Percentiles rank a stretch among this genome's conserved stretches.
These are phyloP conservation scores for Trichophyton benhamiae DNA, from an alignment of 2,329 filamentous ascomycete species.

Conservation along the genomic window DNA sequence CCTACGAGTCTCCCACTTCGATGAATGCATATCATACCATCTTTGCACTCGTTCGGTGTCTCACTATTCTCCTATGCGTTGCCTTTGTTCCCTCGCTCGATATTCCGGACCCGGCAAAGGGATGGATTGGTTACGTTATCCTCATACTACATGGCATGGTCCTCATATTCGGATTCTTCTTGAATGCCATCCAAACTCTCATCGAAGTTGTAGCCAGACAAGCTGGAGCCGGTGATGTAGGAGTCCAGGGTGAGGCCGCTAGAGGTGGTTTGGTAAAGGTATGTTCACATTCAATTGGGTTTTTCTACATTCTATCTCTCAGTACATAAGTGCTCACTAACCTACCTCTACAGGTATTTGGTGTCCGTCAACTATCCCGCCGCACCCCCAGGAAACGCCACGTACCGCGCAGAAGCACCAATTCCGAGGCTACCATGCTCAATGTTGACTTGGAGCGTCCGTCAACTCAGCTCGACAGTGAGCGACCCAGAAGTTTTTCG, in stretches of 20 bases:
- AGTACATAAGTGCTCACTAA: neutral
- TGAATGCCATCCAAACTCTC: slow-evolving; percentile 82
- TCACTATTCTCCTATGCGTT: slow-evolving; percentile 63
- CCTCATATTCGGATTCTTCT: slow-evolving; percentile 79
- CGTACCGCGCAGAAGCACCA: slow-evolving; percentile 60
- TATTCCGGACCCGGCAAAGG: slow-evolving; percentile 65
- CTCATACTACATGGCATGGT: slow-evolving; percentile 74
- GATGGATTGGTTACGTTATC: slow-evolving; percentile 92
- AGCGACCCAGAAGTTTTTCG: slow-evolving; percentile 47
- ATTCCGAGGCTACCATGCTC: slow-evolving; percentile 73
- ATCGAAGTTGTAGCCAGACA: slow-evolving; percentile 77
- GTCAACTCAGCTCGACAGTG: slow-evolving; percentile 41
- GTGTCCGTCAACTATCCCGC: slow-evolving; percentile 74
- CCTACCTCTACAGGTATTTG: slow-evolving; percentile 51
- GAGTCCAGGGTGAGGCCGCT: slow-evolving; percentile 48
- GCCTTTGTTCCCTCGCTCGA: slow-evolving; percentile 75
- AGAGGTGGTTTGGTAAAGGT: slow-evolving; percentile 73
- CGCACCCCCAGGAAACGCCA: slow-evolving; percentile 53
- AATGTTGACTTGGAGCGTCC: slow-evolving; percentile 55
- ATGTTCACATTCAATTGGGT: slow-evolving; percentile 10
- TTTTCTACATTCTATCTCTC: neutral
- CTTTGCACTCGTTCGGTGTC: slow-evolving; percentile 65
- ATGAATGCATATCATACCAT: slow-evolving; percentile 95
- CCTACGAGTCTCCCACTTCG: slow-evolving; percentile 79
- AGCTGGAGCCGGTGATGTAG: slow-evolving; percentile 62